Evolutionary conservation across 2,329 filamentous ascomycete genomes (phyloP), one percentile per base, ranked within the genome.

Genomic region (Paecilomyces dactylethromorphus): DNA sequence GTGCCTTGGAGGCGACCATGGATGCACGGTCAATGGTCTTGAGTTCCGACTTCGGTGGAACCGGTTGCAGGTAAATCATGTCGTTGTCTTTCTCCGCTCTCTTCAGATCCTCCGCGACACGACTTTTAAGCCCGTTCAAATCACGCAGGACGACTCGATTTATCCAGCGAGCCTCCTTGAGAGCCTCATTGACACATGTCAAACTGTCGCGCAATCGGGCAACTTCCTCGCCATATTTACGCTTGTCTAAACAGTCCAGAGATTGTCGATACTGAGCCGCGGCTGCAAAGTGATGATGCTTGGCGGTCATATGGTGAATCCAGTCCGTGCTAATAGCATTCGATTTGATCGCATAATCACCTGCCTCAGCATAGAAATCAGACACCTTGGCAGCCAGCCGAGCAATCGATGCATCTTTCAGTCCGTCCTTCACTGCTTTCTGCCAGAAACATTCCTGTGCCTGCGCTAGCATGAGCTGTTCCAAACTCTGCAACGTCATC

Each of bases 391-490:
- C 91, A 3, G 94, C 92, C 18, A 99, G 81, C 71, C 95, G 94
- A 2, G 94, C 90, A 62, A 99, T 96, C 0, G 89, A 91, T 1
- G 87, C 89, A 71, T 99, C 94, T 73, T 96, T 97, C 76, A 96
- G 86, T 24, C 88, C 87, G 71, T 97, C 93, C 79, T 95, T 92
- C 59, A 96, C 92, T 0, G 94, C 93, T 72, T 96, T 97, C 66
- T 94, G 89, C 94, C 94, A 99, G 75, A 94, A 97, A 71, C 92
- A 97, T 76, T 99, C 94, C 71, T 99, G 94, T 29, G 89, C 92
- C 72, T 99, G 92, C 0, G 92, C 93, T 10, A 99, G 82, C 72
- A 96, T 86, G 31, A 99, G 81, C 71, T 93, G 85, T 65, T 90
- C 85, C 53, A 97, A 77, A 56, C 90, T 91, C 67, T 93, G 89